Conservation (phyloP, 2,329 filamentous ascomycete genomes). For the Microsporum canis region DNA sequence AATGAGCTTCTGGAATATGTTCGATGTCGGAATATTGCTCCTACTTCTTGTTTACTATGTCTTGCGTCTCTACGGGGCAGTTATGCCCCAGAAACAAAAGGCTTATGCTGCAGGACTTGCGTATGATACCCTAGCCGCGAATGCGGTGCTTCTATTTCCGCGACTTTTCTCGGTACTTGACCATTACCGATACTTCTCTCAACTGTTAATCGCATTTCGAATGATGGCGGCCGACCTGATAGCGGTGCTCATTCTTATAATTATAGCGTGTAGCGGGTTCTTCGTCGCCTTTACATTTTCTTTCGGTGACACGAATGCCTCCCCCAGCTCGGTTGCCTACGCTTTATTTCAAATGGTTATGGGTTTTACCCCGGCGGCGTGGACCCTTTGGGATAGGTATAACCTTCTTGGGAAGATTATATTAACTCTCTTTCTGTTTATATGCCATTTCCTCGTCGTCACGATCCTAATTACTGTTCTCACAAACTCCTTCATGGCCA, state of each 20-base stretch:
- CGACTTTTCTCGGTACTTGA: conserved; percentile 87
- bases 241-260: conserved; percentile 70
- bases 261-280: conserved; percentile 86
- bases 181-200: conserved; percentile 92
- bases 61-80: conserved; percentile 75
- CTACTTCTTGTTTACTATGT: conserved; percentile 82
- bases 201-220: conserved; percentile 83
- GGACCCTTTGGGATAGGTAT: conserved; percentile 77
- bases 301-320: conserved; percentile 57
- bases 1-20: conserved; percentile 96
- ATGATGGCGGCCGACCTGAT: conserved; percentile 86
- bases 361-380: conserved; percentile 91
- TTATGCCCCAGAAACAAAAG: conserved; percentile 59
- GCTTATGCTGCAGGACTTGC: conserved; percentile 69
- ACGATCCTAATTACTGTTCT: conserved; percentile 93
- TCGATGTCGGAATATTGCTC: conserved; percentile 80
- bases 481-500: conserved; percentile 91
- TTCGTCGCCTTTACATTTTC: conserved; percentile 89
- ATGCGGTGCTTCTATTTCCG: conserved; percentile 78
- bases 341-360: conserved; percentile 87
- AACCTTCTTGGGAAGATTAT: conserved; percentile 66
- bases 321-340: conserved; percentile 67
- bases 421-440: conserved; percentile 74
- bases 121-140: conserved; percentile 87
- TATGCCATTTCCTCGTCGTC: conserved; percentile 88